phyloP scores from a whole-genome alignment of 2,329 filamentous ascomycete species.

The Cordyceps farinosa region DNA sequence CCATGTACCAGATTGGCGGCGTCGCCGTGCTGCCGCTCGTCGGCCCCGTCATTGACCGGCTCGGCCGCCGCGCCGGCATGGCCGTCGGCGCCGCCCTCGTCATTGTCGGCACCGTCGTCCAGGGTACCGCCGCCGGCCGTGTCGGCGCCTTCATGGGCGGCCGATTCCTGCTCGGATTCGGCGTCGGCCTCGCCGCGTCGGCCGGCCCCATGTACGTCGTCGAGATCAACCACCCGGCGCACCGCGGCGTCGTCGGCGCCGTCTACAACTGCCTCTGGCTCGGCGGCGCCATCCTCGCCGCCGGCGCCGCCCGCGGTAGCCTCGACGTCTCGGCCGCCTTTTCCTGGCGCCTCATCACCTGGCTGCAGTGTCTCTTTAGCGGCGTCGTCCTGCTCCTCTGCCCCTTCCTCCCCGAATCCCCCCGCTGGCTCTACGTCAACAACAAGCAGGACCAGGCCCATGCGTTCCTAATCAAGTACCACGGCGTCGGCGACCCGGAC shows the following conservation, averaged over 20 bases:
- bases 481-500: constrained; percentile 40
- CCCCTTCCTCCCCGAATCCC: constrained; percentile 34
- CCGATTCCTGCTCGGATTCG: constrained; percentile 53
- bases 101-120: constrained; percentile 34
- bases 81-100: constrained; percentile 44
- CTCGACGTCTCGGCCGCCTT: constrained; percentile 29
- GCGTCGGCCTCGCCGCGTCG: constrained; percentile 55
- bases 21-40: constrained; percentile 40
- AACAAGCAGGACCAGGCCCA: constrained; percentile 29
- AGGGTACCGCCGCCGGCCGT: constrained; percentile 24
- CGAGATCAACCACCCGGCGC: constrained; percentile 60
- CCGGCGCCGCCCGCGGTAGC: constrained; percentile 42
- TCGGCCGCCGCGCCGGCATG: constrained; percentile 46
- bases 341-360: constrained; percentile 39
- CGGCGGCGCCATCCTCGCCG: constrained; percentile 43
- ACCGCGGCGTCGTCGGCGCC: constrained; percentile 46
- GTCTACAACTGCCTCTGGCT: constrained; percentile 32
- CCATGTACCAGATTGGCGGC: constrained; percentile 51
- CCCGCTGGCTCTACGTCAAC: constrained; percentile 40
- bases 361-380: constrained; percentile 40
- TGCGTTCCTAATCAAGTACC: constrained; percentile 35
- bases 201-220: constrained; percentile 62
- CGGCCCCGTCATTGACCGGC: constrained; percentile 44
- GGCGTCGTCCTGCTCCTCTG: constrained; percentile 30
- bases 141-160: constrained; percentile 52